Evolutionary conservation across 78 protist genomes (phyloP).

Genomic region (Planoprotostelium fungivorum): DNA sequence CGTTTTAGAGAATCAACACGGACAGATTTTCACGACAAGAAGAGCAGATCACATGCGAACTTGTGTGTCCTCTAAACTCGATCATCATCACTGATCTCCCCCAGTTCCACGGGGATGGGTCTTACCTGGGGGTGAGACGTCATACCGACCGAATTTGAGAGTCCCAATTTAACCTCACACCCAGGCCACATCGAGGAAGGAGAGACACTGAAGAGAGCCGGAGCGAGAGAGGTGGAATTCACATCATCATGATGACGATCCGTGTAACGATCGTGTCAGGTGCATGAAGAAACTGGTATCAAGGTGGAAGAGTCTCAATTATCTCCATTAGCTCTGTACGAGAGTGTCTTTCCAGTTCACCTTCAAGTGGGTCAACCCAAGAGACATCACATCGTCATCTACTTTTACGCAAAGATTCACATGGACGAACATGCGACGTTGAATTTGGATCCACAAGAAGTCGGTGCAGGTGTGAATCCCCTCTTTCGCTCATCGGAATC

Average conservation of each 20-base stretch:
- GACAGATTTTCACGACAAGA: neutral
- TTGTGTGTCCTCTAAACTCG: neutral
- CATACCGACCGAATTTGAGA: too few species aligned
- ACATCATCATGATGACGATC: neutral
- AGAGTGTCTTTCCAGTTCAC: neutral
- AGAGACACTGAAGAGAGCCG: neutral
- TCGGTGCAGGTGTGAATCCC: neutral
- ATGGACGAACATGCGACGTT: neutral
- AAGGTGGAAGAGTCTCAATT: neutral
- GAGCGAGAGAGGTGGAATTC: neutral
- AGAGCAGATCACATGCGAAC: neutral
- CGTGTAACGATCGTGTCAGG: neutral
- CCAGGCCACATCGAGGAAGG: neutral
- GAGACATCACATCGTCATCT: neutral
- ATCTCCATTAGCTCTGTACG: neutral
- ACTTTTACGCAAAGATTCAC: neutral
- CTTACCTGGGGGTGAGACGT: neutral
- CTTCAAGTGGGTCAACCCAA: neutral
- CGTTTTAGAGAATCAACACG: neutral
- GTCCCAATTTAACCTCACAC: neutral
- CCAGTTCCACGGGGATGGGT: neutral
- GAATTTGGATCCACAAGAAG: neutral
- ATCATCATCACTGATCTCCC: neutral
- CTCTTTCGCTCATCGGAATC: too few species aligned
- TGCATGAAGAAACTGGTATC: neutral